Evolutionary conservation across 2,329 filamentous ascomycete species (phyloP), one percentile per base, ranked within the genome.

Genomic region (Trichophyton mentagrophytes): DNA sequence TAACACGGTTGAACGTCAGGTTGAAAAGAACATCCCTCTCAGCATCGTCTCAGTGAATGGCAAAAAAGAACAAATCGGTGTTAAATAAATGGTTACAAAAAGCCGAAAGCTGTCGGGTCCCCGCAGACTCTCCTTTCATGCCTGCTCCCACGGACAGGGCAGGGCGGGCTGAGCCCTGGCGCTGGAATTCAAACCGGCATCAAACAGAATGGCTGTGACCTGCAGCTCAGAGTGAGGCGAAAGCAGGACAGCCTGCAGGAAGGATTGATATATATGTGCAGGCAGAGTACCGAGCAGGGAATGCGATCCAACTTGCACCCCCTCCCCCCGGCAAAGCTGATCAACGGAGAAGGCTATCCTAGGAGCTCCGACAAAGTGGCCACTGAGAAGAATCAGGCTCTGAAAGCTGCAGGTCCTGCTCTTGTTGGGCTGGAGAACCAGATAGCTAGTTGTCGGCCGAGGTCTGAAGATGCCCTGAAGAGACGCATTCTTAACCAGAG

Each of bases 221-320:
- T 30, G 15, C 51, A 56, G 51, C 33, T 38, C 51, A 56, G 51
- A 53, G 49, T 53, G 49, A 53, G 49, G 49, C 49, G 49, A 33
- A 17, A 27, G 49, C 27, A 53, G 4, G 27, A 53, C 17, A 15
- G 27, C 49, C 49, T 53, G 49, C 49, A 53, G 49, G 22, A n/a
- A 53, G 49, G 49, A 53, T 53, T 27, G 27, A 30, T 53, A 53
- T 33, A 53, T 53, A 27, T 25, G 27, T 30, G 22, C 22, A 51
- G n/a, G 17, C 17, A 51, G 46, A 25, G 17, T 25, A 22, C 17
- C 9, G 46, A 51, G 49, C 49, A 53, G 49, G 49, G 27, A 15
- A 22, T 33, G 22, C 13, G 5, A 33, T 25, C 27, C 27, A 25
- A 53, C 49, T 30, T 30, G 13, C 49, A 22, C 11, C 17, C 46